These are phyloP conservation scores for Volvox africanus DNA, from an alignment of 139 green algal genomes.

Conservation along the genomic window DNA sequence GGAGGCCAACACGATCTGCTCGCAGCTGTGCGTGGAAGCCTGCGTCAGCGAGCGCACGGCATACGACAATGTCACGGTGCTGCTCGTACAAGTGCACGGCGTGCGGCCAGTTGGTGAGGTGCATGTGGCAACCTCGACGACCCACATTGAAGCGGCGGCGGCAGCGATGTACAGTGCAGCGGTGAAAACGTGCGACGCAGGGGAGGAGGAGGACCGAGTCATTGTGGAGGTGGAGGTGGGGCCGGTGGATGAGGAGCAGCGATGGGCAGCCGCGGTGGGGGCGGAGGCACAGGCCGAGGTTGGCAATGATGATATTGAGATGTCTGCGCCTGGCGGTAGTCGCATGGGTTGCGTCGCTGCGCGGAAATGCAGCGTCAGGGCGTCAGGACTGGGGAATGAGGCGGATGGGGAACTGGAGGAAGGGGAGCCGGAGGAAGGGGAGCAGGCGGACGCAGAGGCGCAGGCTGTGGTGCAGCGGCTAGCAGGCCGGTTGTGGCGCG, in stretches of 20 bases:
- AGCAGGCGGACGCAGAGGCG: neutral
- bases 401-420: neutral
- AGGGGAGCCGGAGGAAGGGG: neutral
- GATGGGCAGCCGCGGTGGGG: neutral
- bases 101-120: neutral
- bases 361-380: neutral
- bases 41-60: constrained; percentile 33
- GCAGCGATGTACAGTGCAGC: neutral
- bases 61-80: constrained; percentile 45
- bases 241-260: neutral
- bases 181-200: neutral
- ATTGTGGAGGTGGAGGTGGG: neutral
- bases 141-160: neutral
- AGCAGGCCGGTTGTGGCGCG: neutral
- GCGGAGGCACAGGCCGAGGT: too few relatives aligned
- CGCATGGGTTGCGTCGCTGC: neutral
- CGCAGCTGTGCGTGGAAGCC: constrained; percentile 35
- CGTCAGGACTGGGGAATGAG: neutral
- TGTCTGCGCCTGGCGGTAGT: neutral
- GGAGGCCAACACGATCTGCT: constrained; percentile 9
- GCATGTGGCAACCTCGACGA: neutral
- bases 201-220: neutral
- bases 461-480: neutral
- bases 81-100: constrained; percentile 38
- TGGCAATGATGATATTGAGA: neutral